Percentiles rank a stretch among this genome's conserved stretches.
Conservation (phyloP, 441 rosid genomes). For the Euphorbia corollata region DNA sequence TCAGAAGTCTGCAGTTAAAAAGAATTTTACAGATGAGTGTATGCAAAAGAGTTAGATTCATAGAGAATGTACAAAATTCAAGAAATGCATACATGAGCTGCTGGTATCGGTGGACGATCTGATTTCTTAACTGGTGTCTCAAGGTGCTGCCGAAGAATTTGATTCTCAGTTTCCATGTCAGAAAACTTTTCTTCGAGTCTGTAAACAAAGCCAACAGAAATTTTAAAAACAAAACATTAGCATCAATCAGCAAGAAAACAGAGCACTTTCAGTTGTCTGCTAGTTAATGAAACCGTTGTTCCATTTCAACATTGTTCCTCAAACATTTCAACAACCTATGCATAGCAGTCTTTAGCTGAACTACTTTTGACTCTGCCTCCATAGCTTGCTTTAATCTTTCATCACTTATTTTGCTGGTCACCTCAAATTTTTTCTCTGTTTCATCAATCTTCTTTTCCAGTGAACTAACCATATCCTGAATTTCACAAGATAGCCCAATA, state of each 20-base stretch:
- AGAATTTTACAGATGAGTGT: not conserved
- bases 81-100: slow-evolving; percentile 37
- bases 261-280: slow-evolving; percentile 3
- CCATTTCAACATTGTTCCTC: not conserved
- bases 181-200: slow-evolving; percentile 89
- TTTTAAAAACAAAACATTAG: not conserved
- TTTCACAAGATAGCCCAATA: slow-evolving; percentile 10
- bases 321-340: slow-evolving; percentile 48
- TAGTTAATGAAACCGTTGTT: not conserved
- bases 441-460: slow-evolving; percentile 75
- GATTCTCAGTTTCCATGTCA: slow-evolving; percentile 84
- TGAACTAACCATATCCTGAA: slow-evolving; percentile 70
- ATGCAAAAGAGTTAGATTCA: slow-evolving; percentile 14
- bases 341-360: slow-evolving; percentile 80
- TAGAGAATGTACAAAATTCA: slow-evolving; percentile 14
- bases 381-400: slow-evolving; percentile 87
- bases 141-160: slow-evolving; percentile 63
- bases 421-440: slow-evolving; percentile 80
- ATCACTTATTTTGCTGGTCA: slow-evolving; percentile 72
- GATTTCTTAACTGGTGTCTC: slow-evolving; percentile 48
- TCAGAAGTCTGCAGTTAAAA: slow-evolving; percentile 54
- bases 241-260: slow-evolving; percentile 3
- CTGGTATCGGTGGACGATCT: slow-evolving; percentile 50
- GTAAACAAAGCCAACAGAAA: slow-evolving; percentile 17
- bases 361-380: slow-evolving; percentile 80